Percentiles rank a stretch among this genome's conserved stretches.
Evolutionary conservation across 1,139 yeast genomes (phyloP).

Genomic region (Candida sanyaensis): DNA sequence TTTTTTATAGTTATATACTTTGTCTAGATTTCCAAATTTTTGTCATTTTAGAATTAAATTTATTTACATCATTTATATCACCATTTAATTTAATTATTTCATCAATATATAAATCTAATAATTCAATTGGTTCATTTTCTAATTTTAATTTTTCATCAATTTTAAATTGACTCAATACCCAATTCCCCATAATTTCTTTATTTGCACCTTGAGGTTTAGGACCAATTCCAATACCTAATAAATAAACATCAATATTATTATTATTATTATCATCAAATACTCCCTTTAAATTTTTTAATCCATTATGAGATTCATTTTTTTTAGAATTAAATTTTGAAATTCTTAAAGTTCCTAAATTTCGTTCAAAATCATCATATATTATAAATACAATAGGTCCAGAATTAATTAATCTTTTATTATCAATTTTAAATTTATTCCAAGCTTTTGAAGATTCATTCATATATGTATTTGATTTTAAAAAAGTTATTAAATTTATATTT

Average conservation of each 20-base stretch:
- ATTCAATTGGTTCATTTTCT: conserved; percentile 18
- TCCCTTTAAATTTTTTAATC: conserved; percentile 30
- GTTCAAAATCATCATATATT: conserved; percentile 45
- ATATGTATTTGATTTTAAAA: conserved; percentile 39
- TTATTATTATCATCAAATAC: neutral
- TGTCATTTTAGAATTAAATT: conserved; percentile 20
- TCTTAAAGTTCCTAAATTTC: conserved; percentile 28
- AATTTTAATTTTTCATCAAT: conserved; percentile 20
- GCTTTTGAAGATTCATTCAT: conserved; percentile 45
- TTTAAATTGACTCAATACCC: conserved; percentile 40
- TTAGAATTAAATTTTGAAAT: conserved; percentile 24
- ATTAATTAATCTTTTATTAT: conserved; percentile 17
- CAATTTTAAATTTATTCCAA: conserved; percentile 25
- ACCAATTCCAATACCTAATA: conserved; percentile 46
- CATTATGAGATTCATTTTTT: conserved; percentile 45
- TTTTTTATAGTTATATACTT: neutral
- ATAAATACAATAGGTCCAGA: conserved; percentile 22
- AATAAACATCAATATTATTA: conserved; percentile 20
- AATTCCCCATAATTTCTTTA: conserved; percentile 36
- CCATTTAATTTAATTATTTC: conserved; percentile 21
- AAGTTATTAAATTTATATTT: conserved; percentile 19
- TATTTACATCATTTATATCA: conserved; percentile 20
- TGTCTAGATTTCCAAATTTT: conserved; percentile 12
- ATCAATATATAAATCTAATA: conserved; percentile 20
- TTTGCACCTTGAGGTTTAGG: conserved; percentile 41